Base-by-base conservation (phyloP, 768 basidiomycete genomes). In the Tulasnella sp. region DNA sequence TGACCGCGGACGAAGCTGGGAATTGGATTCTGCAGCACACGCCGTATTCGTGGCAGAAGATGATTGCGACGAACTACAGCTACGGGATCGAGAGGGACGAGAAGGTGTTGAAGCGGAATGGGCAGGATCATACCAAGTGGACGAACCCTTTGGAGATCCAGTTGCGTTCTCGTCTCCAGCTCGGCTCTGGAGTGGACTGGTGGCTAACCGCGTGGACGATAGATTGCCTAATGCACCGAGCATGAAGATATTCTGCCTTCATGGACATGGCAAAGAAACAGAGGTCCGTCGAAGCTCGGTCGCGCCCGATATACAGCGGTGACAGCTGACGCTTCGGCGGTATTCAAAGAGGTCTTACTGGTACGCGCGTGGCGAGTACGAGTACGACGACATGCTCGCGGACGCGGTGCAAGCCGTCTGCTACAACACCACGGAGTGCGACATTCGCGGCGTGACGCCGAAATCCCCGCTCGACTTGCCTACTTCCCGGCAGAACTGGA, bases 211-310 rank as follows among this genome's bases (percentile, higher is more conserved):
- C 11, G 67, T 14, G 32, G n/a, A 29, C 41, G 37, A 17, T 69
- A 92, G 92, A 75, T 82, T 99, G 19, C 96, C 96, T 0, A 80
- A 88, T 63, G 97, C 97, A 0, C 95, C 96, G 0, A 90, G 89
- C 5, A 90, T 97, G 89, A 92, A 90, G 77, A 89, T 96, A 35
- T 91, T 89, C 79, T 98, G 95, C 75, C 86, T 95, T 2, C 98
- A 98, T 81, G 96, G 96, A 0, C 90, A 93, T 75, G 96, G 96
- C 22, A 98, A 98, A 78, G 91, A 95, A 76, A 99, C 95, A 0
- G 95, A 97, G 85, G 91, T 88, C 42, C 75, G 85, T 71, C 68
- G 72, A 44, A 72, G 66, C 62, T 74, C 71, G n/a, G 62, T 0
- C 1, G 8, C 19, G 32, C 16, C 32, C 5, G 32, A 36, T 65